phyloP scores from a whole-genome alignment of 2,329 filamentous ascomycete species.

The Pseudocercospora crystallina region DNA sequence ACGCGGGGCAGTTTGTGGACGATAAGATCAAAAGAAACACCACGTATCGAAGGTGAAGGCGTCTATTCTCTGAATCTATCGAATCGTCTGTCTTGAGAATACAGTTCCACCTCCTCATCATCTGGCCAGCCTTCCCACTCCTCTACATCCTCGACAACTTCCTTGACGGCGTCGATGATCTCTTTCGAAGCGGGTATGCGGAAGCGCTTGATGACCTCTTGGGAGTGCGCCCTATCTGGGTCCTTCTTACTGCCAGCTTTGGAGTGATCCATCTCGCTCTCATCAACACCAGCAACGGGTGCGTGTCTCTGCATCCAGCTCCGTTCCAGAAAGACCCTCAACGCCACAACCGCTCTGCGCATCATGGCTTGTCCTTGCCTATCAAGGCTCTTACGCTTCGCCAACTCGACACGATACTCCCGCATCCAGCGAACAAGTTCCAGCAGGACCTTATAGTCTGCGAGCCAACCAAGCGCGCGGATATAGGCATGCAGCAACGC shows the following conservation, averaged over 20 bases:
- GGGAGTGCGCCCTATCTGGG: no score
- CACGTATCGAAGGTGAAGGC: no score
- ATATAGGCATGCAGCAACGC: conserved; percentile 60
- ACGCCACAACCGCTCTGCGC: conserved; percentile 39
- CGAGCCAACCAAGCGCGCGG: conserved; percentile 61
- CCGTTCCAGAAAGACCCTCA: conserved; percentile 45
- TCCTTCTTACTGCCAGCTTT: no score
- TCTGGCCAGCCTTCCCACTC: conserved; percentile 47
- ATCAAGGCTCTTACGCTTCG: conserved; percentile 26
- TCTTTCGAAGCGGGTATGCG: conserved; percentile 17
- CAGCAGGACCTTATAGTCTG: conserved; percentile 60
- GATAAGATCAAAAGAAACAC: no score
- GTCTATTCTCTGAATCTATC: conserved; percentile 3
- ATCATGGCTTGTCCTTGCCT: conserved; percentile 35
- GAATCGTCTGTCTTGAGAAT: conserved; percentile 21
- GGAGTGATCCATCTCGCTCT: background rate
- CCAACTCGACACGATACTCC: conserved; percentile 44
- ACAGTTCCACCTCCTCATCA: conserved; percentile 40
- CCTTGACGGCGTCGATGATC: conserved; percentile 21
- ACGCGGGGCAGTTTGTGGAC: no score
- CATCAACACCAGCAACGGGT: no score
- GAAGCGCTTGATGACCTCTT: conserved; percentile 12
- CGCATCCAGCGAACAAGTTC: conserved; percentile 61
- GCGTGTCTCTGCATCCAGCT: conserved; percentile 21
- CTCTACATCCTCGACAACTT: conserved; percentile 36